Evolutionary conservation across 495 filamentous ascomycete genomes (phyloP).

Genomic region (Neurospora pannonica): DNA sequence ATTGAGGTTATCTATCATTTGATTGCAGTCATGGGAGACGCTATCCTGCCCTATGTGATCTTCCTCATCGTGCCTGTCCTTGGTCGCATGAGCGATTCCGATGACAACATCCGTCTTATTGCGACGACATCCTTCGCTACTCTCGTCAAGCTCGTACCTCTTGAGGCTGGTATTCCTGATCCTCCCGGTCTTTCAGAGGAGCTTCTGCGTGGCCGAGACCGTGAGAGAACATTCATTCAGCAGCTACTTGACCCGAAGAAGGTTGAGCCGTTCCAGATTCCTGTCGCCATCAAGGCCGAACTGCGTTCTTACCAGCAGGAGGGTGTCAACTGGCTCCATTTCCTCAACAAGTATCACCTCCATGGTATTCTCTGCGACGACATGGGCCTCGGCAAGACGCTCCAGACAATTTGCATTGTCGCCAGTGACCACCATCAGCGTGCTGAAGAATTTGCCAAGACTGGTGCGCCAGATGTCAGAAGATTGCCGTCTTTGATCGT

Average conservation of each 20-base stretch:
- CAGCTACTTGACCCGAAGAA: constrained; percentile 95
- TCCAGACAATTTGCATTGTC: constrained; percentile 96
- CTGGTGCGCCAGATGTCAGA: constrained; percentile 62
- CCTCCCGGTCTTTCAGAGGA: constrained; percentile 85
- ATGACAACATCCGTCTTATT: constrained; percentile 87
- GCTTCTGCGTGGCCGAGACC: constrained; percentile 78
- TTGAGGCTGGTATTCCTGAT: constrained; percentile 95
- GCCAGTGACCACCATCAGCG: constrained; percentile 93
- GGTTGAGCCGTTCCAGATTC: constrained; percentile 86
- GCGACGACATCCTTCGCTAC: constrained; percentile 96
- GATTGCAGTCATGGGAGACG: constrained; percentile 96
- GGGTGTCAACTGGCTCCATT: constrained; percentile 96
- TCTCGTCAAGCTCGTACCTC: constrained; percentile 94
- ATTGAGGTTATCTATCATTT: constrained; percentile 92
- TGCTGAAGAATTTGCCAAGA: constrained; percentile 78
- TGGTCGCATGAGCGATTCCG: constrained; percentile 97
- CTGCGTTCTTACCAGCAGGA: constrained; percentile 96
- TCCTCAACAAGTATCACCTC: constrained; percentile 94
- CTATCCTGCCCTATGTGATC: constrained; percentile 93
- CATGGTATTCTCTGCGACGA: constrained; percentile 98
- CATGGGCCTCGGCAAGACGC: constrained; percentile 96
- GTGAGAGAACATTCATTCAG: constrained; percentile 89
- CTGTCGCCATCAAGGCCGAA: constrained; percentile 92
- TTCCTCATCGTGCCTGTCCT: constrained; percentile 98
- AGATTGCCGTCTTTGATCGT: constrained; percentile 86